phyloP scores from a whole-genome alignment of 2,329 filamentous ascomycete genomes.

The Aspergillus fumigatiaffinis region DNA sequence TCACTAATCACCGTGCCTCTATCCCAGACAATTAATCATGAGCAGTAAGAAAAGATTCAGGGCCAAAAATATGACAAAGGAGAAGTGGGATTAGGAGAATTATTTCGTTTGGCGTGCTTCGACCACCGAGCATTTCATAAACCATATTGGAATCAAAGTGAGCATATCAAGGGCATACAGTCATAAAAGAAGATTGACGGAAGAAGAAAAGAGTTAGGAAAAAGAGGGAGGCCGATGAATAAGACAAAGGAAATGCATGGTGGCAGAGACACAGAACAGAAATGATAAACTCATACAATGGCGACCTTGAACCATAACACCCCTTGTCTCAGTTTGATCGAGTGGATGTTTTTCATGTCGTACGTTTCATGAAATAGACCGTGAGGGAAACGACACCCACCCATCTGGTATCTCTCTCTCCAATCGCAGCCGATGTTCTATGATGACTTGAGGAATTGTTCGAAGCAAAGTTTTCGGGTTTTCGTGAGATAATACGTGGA shows the following conservation, averaged over 20 bases:
- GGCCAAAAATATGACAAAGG: slow-evolving; percentile 10
- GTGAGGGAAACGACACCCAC: slow-evolving; percentile 14
- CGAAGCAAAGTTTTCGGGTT: neutral
- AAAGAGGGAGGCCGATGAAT: neutral
- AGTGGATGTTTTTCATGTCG: slow-evolving; percentile 12
- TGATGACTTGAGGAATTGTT: neutral
- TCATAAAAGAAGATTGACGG: neutral
- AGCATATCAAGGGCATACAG: slow-evolving; percentile 6
- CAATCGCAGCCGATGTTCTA: neutral
- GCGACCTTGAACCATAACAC: slow-evolving; percentile 10
- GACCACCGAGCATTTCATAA: slow-evolving; percentile 4
- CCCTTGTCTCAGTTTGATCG: slow-evolving; percentile 6
- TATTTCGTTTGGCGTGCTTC: slow-evolving; percentile 8
- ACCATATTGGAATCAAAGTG: slow-evolving; percentile 10
- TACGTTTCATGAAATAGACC: slow-evolving; percentile 11
- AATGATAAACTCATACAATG: slow-evolving; percentile 6
- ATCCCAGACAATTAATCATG: slow-evolving; percentile 20
- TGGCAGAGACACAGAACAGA: slow-evolving; percentile 4
- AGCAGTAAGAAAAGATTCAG: slow-evolving; percentile 18
- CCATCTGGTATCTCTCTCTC: slow-evolving; percentile 9
- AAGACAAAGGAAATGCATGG: slow-evolving; percentile 4
- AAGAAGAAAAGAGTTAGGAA: neutral
- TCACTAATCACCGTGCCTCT: slow-evolving; percentile 16
- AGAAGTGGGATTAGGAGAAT: slow-evolving; percentile 14
- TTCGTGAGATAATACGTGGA: neutral